A percentile compares a stretch with the other conserved stretches of the same genome.
These are phyloP conservation scores for Plectosphaerella sp. DNA, from an alignment of 2,329 filamentous ascomycete genomes.

Conservation along the genomic window DNA sequence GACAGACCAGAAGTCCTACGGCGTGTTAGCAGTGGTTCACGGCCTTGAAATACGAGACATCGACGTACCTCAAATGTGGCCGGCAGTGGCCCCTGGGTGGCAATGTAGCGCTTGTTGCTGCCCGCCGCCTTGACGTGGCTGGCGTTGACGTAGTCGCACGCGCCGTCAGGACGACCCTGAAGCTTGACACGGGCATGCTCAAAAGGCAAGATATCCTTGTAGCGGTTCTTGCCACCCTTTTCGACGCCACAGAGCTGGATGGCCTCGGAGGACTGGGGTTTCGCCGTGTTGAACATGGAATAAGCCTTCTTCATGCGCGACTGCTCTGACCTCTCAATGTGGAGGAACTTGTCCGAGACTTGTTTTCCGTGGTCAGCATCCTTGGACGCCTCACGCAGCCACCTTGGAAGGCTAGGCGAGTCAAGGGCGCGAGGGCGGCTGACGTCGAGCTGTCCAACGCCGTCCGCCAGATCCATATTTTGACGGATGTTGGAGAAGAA, in stretches of 20 bases:
- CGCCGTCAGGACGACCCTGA: constrained; percentile 58
- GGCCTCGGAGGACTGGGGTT: constrained; percentile 18
- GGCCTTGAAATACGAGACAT: background rate
- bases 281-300: constrained; percentile 41
- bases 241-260: constrained; percentile 88
- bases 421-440: constrained; percentile 40
- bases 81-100: constrained; percentile 88
- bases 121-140: constrained; percentile 76
- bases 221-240: constrained; percentile 91
- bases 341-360: constrained; percentile 78
- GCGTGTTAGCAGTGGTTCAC: background rate
- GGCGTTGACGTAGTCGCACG: constrained; percentile 94
- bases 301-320: constrained; percentile 85
- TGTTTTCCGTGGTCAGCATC: constrained; percentile 68
- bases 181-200: constrained; percentile 88
- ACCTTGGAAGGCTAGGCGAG: constrained; percentile 59
- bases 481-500: constrained; percentile 97
- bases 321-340: constrained; percentile 81
- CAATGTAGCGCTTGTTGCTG: constrained; percentile 91
- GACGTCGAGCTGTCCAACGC: constrained; percentile 77
- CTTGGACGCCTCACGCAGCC: constrained; percentile 69
- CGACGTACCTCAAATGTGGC: constrained; percentile 78
- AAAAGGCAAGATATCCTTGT: constrained; percentile 96
- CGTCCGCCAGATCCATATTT: constrained; percentile 91
- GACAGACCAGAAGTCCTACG: constrained; percentile 93